phyloP scores from a whole-genome alignment of 2,329 filamentous ascomycete species.

The Beauveria scarabaeidicola region DNA sequence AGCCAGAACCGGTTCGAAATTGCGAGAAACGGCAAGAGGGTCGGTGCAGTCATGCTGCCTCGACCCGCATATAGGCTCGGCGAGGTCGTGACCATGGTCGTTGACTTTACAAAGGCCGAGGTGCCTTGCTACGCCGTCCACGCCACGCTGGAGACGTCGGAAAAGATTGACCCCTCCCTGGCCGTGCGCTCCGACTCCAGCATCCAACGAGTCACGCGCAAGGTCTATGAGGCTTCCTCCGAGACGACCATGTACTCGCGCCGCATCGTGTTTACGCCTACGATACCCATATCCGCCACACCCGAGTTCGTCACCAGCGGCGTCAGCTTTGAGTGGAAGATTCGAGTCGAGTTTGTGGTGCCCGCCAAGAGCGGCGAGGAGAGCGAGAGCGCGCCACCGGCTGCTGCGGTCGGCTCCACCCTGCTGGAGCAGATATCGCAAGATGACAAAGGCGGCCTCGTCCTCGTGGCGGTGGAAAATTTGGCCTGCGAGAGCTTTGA shows the following conservation, averaged over 20 bases:
- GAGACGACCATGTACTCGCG: constrained; percentile 78
- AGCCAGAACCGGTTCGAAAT: constrained; percentile 95
- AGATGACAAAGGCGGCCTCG: constrained; percentile 66
- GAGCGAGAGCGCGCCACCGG: constrained; percentile 15
- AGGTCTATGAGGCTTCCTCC: constrained; percentile 66
- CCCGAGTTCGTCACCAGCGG: constrained; percentile 90
- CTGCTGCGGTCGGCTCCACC: constrained; percentile 25
- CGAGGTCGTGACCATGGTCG: constrained; percentile 72
- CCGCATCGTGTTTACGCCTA: constrained; percentile 70
- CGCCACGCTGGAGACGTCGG: constrained; percentile 74
- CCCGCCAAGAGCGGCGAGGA: constrained; percentile 39
- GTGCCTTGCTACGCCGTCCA: constrained; percentile 82
- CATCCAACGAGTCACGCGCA: constrained; percentile 78
- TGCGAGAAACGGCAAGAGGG: constrained; percentile 80
- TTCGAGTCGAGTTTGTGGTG: constrained; percentile 88
- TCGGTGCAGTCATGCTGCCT: constrained; percentile 82
- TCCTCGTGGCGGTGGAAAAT: constrained; percentile 70
- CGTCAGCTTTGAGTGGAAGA: constrained; percentile 77
- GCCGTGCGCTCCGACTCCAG: constrained; percentile 79
- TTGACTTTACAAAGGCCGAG: constrained; percentile 73
- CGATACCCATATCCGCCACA: constrained; percentile 74
- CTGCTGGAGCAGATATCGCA: constrained; percentile 72
- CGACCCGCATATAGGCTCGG: constrained; percentile 83
- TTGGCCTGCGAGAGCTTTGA: constrained; percentile 85
- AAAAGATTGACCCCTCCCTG: constrained; percentile 71